Base-by-base conservation (phyloP, 495 filamentous ascomycete genomes). In the Hyaloscypha finlandica region DNA sequence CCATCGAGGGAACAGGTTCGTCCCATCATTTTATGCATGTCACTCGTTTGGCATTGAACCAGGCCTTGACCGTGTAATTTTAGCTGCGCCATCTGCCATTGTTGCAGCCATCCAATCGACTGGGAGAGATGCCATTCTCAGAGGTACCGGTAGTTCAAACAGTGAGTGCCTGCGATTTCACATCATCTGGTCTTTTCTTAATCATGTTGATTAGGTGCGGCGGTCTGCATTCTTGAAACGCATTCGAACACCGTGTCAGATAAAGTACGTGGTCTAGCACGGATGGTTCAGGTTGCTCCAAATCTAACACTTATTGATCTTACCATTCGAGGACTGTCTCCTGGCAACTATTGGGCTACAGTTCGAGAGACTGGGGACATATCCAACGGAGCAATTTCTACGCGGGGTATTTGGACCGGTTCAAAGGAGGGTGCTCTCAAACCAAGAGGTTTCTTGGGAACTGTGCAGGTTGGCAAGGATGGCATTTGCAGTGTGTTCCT, bases 191-290 rank as follows among this genome's bases (percentile, higher is more conserved):
- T 42, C 16, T 35, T 6, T 37, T 63, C 54, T 70, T 12, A 70
- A 14, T 42, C 45, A 22, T 63, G 19, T 32, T 31, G 33, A 65
- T 61, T 74, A 95, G 92, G 86, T 75, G 93, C 94, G 29, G 95
- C 95, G 39, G 95, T 99, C 39, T 96, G 92, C 77, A 98, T 99
- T 75, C 89, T 98, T 68, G 94, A 99, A 80, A 96, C 92, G 32
- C 94, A 96, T 78, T 84, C 87, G 35, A 82, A 68, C 29, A 71
- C 72, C 53, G 80, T 82, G 64, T 77, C 81, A 65, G 84, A 88
- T 75, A 86, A 84, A 70, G 88, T 96, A 73, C 84, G 91, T 64
- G 92, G 92, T 55, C 80, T 96, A 39, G 89, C 85, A 59, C 85
- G 92, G 65, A 90, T 96, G 85, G 90, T 96, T 32, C 88, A 95